phyloP scores from a whole-genome alignment of 1,284 basidiomycete genomes.

The Apiotrichum brassicae region DNA sequence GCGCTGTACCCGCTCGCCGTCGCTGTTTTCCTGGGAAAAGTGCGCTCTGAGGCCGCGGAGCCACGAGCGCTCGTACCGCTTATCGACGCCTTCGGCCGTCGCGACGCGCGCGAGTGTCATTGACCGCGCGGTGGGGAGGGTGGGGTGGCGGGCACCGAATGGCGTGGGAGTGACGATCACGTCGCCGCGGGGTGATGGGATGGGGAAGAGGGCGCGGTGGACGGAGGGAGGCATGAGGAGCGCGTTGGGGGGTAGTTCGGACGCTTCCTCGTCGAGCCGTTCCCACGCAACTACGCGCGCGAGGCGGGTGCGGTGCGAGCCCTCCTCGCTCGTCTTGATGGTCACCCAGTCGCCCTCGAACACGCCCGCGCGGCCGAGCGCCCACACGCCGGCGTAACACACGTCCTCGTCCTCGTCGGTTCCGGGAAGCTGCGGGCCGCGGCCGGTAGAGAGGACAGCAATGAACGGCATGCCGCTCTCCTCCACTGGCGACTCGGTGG shows the following conservation, averaged over 20 bases:
- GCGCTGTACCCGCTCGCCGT: constrained; percentile 38
- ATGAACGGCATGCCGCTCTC: constrained; percentile 14
- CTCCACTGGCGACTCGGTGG: constrained; percentile 10
- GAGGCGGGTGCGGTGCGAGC: constrained; percentile 38
- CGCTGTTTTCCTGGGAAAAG: constrained; percentile 52
- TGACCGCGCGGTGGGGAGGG: constrained; percentile 63
- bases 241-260: constrained; percentile 52
- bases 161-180: constrained; percentile 42
- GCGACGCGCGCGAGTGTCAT: constrained; percentile 78
- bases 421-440: neutral
- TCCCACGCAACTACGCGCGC: constrained; percentile 58
- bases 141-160: constrained; percentile 49
- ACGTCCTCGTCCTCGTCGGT: constrained; percentile 16
- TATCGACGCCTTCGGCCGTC: constrained; percentile 69
- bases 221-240: constrained; percentile 50
- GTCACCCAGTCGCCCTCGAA: constrained; percentile 85
- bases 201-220: constrained; percentile 29
- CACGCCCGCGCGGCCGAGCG: constrained; percentile 66
- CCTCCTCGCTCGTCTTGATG: constrained; percentile 20
- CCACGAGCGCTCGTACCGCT: constrained; percentile 65
- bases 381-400: constrained; percentile 46
- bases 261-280: constrained; percentile 29
- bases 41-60: constrained; percentile 62
- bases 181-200: constrained; percentile 8
- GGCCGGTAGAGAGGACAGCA: neutral